Evolutionary conservation across 106 monocot species (phyloP).

Genomic region (Apostasia shenzhenica): DNA sequence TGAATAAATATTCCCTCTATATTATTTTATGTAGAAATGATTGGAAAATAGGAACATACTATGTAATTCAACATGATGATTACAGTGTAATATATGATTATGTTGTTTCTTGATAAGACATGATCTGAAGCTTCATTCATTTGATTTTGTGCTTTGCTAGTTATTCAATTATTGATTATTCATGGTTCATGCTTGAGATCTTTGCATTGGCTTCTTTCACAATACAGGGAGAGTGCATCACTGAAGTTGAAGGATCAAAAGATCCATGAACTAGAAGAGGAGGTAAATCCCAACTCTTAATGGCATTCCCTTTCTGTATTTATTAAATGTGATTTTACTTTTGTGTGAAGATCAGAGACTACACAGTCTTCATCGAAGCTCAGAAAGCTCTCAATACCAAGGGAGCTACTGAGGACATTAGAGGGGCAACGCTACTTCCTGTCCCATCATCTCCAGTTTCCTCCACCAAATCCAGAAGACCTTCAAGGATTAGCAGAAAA

Average conservation of each 20-base stretch:
- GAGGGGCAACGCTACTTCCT: conserved; percentile 53
- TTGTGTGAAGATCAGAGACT: conserved; percentile 71
- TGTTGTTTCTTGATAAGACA: too few relatives aligned
- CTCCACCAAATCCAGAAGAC: conserved; percentile 31
- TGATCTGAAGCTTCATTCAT: too few relatives aligned
- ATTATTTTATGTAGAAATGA: too few relatives aligned
- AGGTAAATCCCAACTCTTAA: conserved; percentile 27
- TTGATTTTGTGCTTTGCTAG: too few relatives aligned
- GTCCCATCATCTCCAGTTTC: conserved; percentile 33
- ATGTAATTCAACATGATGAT: not conserved
- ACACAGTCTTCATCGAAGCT: conserved; percentile 58
- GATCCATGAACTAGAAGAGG: conserved; percentile 76
- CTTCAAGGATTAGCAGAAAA: conserved; percentile 47
- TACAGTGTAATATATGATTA: not conserved
- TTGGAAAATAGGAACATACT: not conserved
- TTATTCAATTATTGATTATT: too few relatives aligned
- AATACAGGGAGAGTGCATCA: conserved; percentile 51
- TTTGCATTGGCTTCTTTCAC: not conserved
- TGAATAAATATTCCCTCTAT: too few relatives aligned
- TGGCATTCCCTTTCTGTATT: not conserved
- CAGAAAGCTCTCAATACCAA: conserved; percentile 48
- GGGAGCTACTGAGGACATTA: conserved; percentile 41
- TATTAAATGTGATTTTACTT: not conserved
- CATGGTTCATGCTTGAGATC: too few relatives aligned
- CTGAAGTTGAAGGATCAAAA: conserved; percentile 52